Conservation (phyloP, 495 filamentous ascomycete genomes). For the Rostrohypoxylon terebratum region DNA sequence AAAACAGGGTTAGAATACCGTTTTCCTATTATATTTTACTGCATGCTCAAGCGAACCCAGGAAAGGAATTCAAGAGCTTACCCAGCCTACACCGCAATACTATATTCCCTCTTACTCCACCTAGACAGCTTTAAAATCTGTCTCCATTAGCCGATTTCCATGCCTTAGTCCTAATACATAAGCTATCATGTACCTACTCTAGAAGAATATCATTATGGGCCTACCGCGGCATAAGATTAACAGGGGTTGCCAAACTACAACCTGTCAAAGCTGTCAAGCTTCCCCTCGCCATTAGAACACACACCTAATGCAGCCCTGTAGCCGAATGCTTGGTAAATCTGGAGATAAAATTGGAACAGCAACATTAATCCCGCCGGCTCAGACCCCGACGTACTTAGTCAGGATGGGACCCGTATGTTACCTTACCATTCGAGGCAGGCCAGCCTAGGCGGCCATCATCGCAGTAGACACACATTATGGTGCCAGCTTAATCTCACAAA, state of each 20-base stretch:
- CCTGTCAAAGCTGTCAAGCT: conserved; percentile 12
- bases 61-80: conserved; percentile 1
- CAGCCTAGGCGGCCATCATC: conserved; percentile 16
- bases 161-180: not conserved
- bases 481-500: conserved; percentile 12
- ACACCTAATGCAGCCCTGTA: conserved; percentile 32
- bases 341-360: conserved; percentile 43
- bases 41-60: not conserved
- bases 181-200: not conserved
- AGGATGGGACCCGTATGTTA: conserved; percentile 61
- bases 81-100: conserved; percentile 21
- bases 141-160: not conserved
- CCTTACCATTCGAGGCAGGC: conserved; percentile 51
- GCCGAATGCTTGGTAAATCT: conserved; percentile 43
- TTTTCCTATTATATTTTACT: conserved; percentile 10
- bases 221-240: conserved; percentile 6
- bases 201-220: conserved; percentile 8
- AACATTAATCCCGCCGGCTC: conserved; percentile 33
- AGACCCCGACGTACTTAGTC: conserved; percentile 58
- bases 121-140: not conserved
- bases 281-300: conserved; percentile 11
- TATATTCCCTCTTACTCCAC: not conserved
- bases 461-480: conserved; percentile 1
- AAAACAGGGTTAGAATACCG: not conserved
- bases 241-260: not conserved